Base-by-base conservation (phyloP, 208 protist genomes). In the Acanthamoeba royreba region DNA sequence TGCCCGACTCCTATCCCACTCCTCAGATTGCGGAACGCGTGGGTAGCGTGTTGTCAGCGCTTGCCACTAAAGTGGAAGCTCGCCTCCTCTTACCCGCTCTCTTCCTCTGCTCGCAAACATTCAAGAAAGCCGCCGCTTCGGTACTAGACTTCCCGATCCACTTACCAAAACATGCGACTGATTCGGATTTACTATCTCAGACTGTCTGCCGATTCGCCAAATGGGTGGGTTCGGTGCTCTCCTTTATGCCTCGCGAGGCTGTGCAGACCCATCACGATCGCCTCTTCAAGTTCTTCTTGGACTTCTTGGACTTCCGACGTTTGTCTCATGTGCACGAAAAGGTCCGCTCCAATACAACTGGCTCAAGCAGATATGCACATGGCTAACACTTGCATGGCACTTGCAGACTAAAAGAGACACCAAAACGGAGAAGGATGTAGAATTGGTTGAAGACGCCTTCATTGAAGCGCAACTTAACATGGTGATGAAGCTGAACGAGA, bases 401-500 rank as follows among this genome's bases (percentile, higher is more conserved):
- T 4, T 38, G 22, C 3, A 52, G 38, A 13, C 74, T 45, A 46
- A 93, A 31, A 45, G n/a, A 19, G 88, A 74, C 31, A 79, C 40
- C 2, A 35, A 61, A 42, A 1, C 8, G 19, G 88, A 72, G 40
- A 58, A 72, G 47, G 83, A 90, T 0, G 92, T 92, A 8, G 94
- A 95, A n/a, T 11, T 42, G 45, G 89, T 96, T 46, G 95, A 96
- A 35, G 91, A 93, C 33, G 40, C 74, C 9, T 61, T 93, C 7
- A 94, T 97, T 25, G 74, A 92, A n/a, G 69, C 66, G 2, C 94
- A 95, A 31, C 66, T 97, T 13, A 53, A 79, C 2, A 52, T 97
- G 72, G 77, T 96, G 43, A 91, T 96, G 79, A 97, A 96, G 74
- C 55, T 96, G 43, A 97, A 95, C 55, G 95, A 97, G 93, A 74